Evolutionary conservation across 306 rosid genomes (phyloP).

Genomic region (Crataegus laevigata): DNA sequence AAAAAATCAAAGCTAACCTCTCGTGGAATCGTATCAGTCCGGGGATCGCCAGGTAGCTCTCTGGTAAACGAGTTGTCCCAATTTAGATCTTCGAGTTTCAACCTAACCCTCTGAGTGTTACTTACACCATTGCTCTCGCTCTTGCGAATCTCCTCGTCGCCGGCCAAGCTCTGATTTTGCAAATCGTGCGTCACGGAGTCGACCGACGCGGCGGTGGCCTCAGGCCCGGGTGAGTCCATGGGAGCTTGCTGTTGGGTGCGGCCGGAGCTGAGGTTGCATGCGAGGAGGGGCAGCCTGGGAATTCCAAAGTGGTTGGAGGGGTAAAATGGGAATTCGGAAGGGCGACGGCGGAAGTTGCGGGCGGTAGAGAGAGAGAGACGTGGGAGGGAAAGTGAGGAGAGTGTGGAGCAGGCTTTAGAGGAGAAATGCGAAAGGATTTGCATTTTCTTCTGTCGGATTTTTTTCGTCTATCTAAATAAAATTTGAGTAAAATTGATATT

Average conservation of each 20-base stretch:
- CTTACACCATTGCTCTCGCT: not conserved
- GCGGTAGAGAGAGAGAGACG: slow-evolving; percentile 20
- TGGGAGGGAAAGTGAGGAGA: slow-evolving; percentile 5
- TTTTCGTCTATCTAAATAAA: not conserved
- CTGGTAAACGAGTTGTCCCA: slow-evolving; percentile 86
- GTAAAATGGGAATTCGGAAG: slow-evolving; percentile 27
- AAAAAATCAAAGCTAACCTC: slow-evolving; percentile 39
- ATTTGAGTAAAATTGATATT: not conserved
- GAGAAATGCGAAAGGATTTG: slow-evolving; percentile 38
- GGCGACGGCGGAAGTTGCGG: slow-evolving; percentile 21
- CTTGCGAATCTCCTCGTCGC: not conserved
- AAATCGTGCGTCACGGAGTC: slow-evolving; percentile 60
- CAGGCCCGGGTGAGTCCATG: slow-evolving; percentile 53
- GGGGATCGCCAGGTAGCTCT: slow-evolving; percentile 69
- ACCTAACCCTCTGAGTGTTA: not conserved
- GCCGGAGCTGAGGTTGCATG: slow-evolving; percentile 25
- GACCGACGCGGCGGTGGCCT: slow-evolving; percentile 37
- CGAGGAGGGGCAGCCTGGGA: slow-evolving; percentile 6
- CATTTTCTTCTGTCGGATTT: not conserved
- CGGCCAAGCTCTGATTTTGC: slow-evolving; percentile 47
- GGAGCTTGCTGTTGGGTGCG: slow-evolving; percentile 9
- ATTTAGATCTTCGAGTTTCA: slow-evolving; percentile 69
- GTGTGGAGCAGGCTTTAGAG: slow-evolving; percentile 19
- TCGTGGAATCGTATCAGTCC: slow-evolving; percentile 62
- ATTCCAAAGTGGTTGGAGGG: slow-evolving; percentile 5